A percentile compares a stretch with the other conserved stretches of the same genome.
Evolutionary conservation across 148 eudicot genomes (phyloP).

Genomic region (Spergularia bocconei): DNA sequence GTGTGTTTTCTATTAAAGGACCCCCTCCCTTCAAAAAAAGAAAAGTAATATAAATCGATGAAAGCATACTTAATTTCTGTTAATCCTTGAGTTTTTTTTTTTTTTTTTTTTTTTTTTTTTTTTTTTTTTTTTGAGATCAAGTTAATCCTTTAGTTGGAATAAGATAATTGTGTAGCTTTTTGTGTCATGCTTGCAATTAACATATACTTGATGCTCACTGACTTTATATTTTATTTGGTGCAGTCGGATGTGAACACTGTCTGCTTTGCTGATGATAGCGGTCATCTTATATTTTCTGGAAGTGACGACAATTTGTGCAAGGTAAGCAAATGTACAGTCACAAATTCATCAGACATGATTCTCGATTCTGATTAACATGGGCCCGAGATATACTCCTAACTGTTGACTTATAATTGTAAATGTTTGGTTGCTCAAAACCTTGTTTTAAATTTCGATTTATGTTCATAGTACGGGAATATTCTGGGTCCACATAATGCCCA

Average conservation of each 20-base stretch:
- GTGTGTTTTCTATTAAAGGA: not conserved
- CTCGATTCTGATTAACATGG: not conserved
- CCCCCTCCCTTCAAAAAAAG: not conserved
- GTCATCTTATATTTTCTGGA: constrained; percentile 78
- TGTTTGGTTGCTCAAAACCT: not conserved
- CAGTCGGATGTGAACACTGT: constrained; percentile 94
- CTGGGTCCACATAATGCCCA: not conserved
- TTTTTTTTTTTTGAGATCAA: no score
- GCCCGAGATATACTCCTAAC: not conserved
- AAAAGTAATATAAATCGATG: no score
- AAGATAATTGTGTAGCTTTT: not conserved
- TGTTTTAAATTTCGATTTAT: not conserved
- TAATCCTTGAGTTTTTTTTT: no score
- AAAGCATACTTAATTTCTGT: no score
- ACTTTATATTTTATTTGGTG: constrained; percentile 26
- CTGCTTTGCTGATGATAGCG: constrained; percentile 89
- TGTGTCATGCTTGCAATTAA: constrained; percentile 10
- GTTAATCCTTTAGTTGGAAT: not conserved
- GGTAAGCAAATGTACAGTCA: constrained; percentile 34
- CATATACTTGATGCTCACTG: constrained; percentile 1
- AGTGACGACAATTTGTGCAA: constrained; percentile 84
- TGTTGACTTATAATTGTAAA: not conserved
- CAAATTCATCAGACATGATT: not conserved
- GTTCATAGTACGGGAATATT: not conserved
- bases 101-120: no score